Conservation (phyloP, 805 yeast genomes). For the Nakazawaea wyomingensis region DNA sequence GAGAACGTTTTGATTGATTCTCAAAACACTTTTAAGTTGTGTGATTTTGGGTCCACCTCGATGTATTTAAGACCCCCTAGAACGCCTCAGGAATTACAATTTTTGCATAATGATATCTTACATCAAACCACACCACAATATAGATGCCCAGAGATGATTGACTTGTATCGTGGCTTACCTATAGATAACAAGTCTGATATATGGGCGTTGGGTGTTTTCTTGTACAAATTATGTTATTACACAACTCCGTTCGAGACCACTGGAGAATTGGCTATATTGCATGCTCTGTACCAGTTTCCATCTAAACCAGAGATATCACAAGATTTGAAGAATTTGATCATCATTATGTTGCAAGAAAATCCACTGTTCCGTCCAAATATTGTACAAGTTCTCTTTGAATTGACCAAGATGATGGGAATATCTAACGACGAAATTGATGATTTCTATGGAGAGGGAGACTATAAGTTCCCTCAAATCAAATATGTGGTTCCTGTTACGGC, state of each 20-base stretch:
- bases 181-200: slow-evolving; percentile 91
- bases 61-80: slow-evolving; percentile 69
- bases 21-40: slow-evolving; percentile 65
- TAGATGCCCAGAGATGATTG: slow-evolving; percentile 94
- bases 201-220: slow-evolving; percentile 94
- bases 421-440: slow-evolving; percentile 35
- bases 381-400: slow-evolving; percentile 65
- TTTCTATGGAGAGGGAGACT: slow-evolving; percentile 32
- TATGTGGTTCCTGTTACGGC: slow-evolving; percentile 40
- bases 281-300: slow-evolving; percentile 78
- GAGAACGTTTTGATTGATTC: slow-evolving; percentile 86
- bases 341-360: slow-evolving; percentile 76
- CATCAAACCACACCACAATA: slow-evolving; percentile 95
- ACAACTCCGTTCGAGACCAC: slow-evolving; percentile 89
- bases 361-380: slow-evolving; percentile 83
- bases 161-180: slow-evolving; percentile 73
- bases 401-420: slow-evolving; percentile 55
- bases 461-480: slow-evolving; percentile 28
- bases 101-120: slow-evolving; percentile 78
- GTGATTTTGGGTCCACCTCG: slow-evolving; percentile 92
- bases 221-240: slow-evolving; percentile 86
- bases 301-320: slow-evolving; percentile 63
- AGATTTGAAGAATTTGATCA: slow-evolving; percentile 67
- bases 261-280: slow-evolving; percentile 79
- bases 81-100: slow-evolving; percentile 65